Evolutionary conservation across 139 green algal species (phyloP), one percentile per base, ranked within the genome.

Genomic region (Chlorella sp.): DNA sequence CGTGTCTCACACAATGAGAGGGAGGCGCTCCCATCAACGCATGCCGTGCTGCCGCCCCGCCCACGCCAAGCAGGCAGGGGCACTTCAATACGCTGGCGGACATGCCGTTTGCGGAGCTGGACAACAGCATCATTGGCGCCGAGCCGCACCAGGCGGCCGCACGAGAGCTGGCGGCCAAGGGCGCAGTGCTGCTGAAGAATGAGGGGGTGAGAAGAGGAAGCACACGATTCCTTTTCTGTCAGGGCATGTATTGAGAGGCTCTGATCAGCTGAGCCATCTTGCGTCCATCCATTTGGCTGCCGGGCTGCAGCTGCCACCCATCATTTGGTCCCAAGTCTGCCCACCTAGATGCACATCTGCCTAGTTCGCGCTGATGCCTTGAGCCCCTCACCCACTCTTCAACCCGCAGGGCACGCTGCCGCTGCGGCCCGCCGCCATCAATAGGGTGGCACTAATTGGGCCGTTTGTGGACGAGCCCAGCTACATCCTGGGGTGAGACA

Each of bases 401-500:
- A n/a, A n/a, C n/a, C 68, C 36, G 70, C 70, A 78, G 70, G 70
- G 68, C 36, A 20, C 38, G 26, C 70, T 78, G 26, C 70, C 70
- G 39, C 39, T 78, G 26, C 21, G 56, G 39, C 70, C 70, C 39
- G 39, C 9, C 25, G 32, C n/a, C 3, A 47, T 78, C 12, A 25
- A n/a, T 1, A 3, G 41, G 0, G 25, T 78, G 70, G 70, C 70
- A 26, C 39, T 78, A 25, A 28, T 78, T n/a, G 70, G 70, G 25
- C 70, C 70, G 12, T 78, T 60, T 55, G 70, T 47, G 32, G 56
- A 78, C 41, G 25, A 78, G 41, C 70, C 70, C 9, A 47, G 39
- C 9, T 78, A 78, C 70, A 78, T 78, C 25, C 56, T 78, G 70
- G 70, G 70, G 70, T 78, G 70, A 60, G 69, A n/a, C n/a, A n/a